Conservation (phyloP, 495 filamentous ascomycete species). For the Niebla homalea region DNA sequence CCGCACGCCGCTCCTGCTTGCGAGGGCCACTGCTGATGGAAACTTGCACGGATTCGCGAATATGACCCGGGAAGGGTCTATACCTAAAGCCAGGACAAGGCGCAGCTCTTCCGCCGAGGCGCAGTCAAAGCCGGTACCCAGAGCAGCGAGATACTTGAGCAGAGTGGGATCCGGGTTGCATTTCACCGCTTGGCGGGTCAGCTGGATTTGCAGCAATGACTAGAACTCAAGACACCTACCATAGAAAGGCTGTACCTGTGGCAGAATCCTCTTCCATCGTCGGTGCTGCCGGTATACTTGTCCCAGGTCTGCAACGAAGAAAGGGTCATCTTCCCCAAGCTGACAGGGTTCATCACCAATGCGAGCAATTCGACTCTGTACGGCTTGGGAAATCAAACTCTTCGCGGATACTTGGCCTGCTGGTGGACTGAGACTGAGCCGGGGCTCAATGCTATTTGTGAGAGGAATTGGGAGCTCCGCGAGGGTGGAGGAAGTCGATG, state of each 20-base stretch:
- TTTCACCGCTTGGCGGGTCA: no score
- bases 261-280: constrained; percentile 10
- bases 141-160: constrained; percentile 15
- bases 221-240: no score
- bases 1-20: constrained; percentile 13
- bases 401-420: no score
- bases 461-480: no score
- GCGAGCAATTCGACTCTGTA: no score
- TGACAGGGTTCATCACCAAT: no score
- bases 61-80: constrained; percentile 21
- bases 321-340: constrained; percentile 18
- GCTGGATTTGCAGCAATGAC: no score
- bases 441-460: no score
- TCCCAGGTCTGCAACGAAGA: constrained; percentile 20
- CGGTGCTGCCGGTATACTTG: constrained; percentile 10
- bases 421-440: no score
- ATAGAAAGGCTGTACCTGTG: constrained; percentile 15
- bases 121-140: constrained; percentile 25
- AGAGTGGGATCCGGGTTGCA: constrained; percentile 25
- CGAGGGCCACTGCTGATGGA: constrained; percentile 14
- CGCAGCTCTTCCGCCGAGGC: constrained; percentile 22
- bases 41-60: constrained; percentile 27
- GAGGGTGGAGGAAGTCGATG: no score
- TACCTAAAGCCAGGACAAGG: constrained; percentile 18
- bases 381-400: no score